Percentiles rank a stretch among this genome's conserved stretches.
Conservation (phyloP, 495 filamentous ascomycete species). For the Umbilicaria muhlenbergii region DNA sequence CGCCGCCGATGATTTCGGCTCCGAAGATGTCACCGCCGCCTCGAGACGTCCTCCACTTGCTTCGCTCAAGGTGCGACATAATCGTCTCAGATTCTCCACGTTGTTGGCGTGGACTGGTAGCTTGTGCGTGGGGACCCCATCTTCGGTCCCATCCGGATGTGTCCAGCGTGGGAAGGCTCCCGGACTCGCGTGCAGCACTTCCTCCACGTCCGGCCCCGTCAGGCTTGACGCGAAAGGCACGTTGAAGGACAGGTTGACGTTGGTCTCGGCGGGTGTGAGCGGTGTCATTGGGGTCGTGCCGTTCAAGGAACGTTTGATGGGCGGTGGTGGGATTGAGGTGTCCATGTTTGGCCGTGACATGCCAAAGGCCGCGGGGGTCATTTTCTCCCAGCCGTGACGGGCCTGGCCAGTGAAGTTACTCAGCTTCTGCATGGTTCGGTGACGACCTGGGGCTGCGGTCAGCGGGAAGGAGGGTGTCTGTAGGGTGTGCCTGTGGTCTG, state of each 20-base stretch:
- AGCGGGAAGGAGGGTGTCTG: not conserved
- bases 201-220: constrained; percentile 76
- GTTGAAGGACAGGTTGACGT: constrained; percentile 77
- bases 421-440: constrained; percentile 71
- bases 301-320: constrained; percentile 51
- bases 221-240: constrained; percentile 87
- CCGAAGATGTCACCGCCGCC: constrained; percentile 65
- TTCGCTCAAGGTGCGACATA: constrained; percentile 69
- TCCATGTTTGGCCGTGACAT: constrained; percentile 64
- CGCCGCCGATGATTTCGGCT: constrained; percentile 58
- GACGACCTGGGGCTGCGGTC: constrained; percentile 1
- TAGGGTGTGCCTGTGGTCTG: not conserved
- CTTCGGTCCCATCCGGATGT: constrained; percentile 69
- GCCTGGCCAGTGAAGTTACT: constrained; percentile 64
- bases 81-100: constrained; percentile 53
- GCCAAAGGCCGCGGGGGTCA: constrained; percentile 64
- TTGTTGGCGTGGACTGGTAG: constrained; percentile 80
- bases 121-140: constrained; percentile 67
- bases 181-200: constrained; percentile 76
- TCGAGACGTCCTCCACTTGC: constrained; percentile 52
- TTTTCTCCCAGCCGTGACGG: constrained; percentile 89
- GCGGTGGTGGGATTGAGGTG: constrained; percentile 47
- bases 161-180: constrained; percentile 80
- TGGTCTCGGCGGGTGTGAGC: constrained; percentile 46
- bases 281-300: constrained; percentile 48